phyloP scores from a whole-genome alignment of 2,329 filamentous ascomycete species.

The Gaeumannomyces sp. region DNA sequence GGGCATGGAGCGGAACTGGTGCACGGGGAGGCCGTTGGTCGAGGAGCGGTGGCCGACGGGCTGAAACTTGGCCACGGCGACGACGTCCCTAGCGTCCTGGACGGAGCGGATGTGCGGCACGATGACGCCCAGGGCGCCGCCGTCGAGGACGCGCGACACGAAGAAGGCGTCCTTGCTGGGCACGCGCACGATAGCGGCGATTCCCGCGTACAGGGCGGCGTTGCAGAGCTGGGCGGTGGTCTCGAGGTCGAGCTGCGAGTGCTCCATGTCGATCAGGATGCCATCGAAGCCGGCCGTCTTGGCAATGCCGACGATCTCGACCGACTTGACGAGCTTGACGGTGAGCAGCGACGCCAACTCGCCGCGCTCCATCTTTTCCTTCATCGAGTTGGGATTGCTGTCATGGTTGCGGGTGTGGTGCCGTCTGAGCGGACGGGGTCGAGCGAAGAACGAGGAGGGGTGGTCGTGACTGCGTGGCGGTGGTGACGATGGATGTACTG shows the following conservation, averaged over 20 bases:
- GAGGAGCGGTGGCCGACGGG: constrained; percentile 21
- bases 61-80: constrained; percentile 20
- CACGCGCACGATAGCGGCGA: constrained; percentile 34
- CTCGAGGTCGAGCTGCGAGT: constrained; percentile 31
- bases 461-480: background rate
- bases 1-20: constrained; percentile 13
- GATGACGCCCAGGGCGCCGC: constrained; percentile 33
- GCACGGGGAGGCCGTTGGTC: constrained; percentile 19
- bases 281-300: constrained; percentile 35
- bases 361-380: background rate
- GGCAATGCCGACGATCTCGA: constrained; percentile 31
- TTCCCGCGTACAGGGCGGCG: constrained; percentile 31
- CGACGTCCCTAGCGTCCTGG: constrained; percentile 19
- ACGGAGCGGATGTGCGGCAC: constrained; percentile 32
- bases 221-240: constrained; percentile 30
- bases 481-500: background rate
- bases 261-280: constrained; percentile 39
- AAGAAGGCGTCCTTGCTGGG: constrained; percentile 32
- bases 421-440: no score
- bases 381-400: constrained; percentile 3
- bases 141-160: constrained; percentile 32
- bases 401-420: background rate
- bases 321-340: constrained; percentile 27
- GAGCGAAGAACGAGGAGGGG: background rate
- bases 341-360: constrained; percentile 2